Evolutionary conservation across 345 rosid genomes (phyloP).

Genomic region (Lagerstroemia speciosa): DNA sequence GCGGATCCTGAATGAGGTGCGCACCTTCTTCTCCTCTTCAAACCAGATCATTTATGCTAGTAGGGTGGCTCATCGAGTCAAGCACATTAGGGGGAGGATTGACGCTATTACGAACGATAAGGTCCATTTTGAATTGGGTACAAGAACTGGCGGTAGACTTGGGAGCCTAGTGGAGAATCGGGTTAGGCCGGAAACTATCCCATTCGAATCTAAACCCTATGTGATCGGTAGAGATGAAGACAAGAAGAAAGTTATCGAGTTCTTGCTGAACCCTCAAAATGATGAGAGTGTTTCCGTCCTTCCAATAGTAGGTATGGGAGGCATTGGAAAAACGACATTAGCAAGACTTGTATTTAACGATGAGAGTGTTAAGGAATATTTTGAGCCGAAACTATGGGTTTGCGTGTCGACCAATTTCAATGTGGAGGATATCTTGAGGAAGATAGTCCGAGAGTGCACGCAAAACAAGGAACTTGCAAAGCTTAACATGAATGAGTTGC

Average conservation of each 20-base stretch:
- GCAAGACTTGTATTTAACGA: constrained; percentile 10
- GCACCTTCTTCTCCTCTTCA: constrained; percentile 8
- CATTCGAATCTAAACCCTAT: not conserved
- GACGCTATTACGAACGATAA: no score
- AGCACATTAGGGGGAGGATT: not conserved
- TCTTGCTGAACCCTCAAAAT: not conserved
- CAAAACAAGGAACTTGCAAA: not conserved
- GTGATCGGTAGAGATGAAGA: constrained; percentile 4
- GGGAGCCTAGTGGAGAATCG: no score
- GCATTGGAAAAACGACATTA: constrained; percentile 16
- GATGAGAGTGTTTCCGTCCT: constrained; percentile 1
- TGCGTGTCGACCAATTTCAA: constrained; percentile 2
- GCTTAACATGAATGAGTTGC: not conserved
- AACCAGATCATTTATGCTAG: constrained; percentile 1
- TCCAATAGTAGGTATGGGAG: constrained; percentile 19
- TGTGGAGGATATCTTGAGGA: not conserved
- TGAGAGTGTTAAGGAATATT: not conserved
- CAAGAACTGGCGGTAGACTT: no score
- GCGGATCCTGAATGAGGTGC: not conserved
- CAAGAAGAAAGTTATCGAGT: not conserved
- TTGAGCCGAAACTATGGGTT: constrained; percentile 9
- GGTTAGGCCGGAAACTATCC: not conserved
- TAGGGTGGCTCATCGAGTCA: constrained; percentile 1
- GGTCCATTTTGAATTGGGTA: no score
- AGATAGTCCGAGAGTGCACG: not conserved